A percentile compares a stretch with the other conserved stretches of the same genome.
Evolutionary conservation across 257 asterid genomes (phyloP).

Genomic region (Lycium ferocissimum): DNA sequence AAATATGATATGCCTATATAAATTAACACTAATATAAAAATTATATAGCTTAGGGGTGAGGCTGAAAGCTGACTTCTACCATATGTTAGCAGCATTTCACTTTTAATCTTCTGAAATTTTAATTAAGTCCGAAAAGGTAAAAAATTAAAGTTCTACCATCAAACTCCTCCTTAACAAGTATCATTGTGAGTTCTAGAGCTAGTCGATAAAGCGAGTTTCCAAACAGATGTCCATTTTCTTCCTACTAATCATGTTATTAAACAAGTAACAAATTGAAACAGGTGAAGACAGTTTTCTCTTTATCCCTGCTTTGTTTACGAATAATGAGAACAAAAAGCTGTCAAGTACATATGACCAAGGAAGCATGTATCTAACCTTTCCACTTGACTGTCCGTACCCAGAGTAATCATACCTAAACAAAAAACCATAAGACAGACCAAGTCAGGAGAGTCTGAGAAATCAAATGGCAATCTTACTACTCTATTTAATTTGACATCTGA

Average conservation of each 20-base stretch:
- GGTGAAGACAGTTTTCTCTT: slow-evolving; percentile 7
- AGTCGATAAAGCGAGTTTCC: neutral
- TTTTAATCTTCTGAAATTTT: neutral
- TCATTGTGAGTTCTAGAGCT: neutral
- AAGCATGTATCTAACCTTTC: slow-evolving; percentile 77
- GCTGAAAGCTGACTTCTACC: neutral
- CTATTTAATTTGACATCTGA: neutral
- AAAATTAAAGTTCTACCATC: neutral
- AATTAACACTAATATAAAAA: neutral
- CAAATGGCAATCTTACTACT: slow-evolving; percentile 11
- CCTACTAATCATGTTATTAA: neutral
- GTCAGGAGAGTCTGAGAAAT: slow-evolving; percentile 34
- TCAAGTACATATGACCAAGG: slow-evolving; percentile 18
- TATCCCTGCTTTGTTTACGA: slow-evolving; percentile 4
- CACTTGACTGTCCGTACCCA: slow-evolving; percentile 94
- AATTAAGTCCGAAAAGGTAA: slow-evolving; percentile 7
- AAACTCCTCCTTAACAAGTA: neutral
- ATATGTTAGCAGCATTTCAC: neutral
- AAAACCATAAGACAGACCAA: slow-evolving; percentile 23
- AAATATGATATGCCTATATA: slow-evolving; percentile 19
- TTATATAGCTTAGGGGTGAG: slow-evolving; percentile 13
- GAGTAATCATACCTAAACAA: slow-evolving; percentile 89
- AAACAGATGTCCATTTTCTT: neutral
- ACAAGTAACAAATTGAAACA: neutral
- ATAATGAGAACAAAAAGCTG: neutral